Evolutionary conservation across 148 eudicot genomes (phyloP).

Genomic region (Silene uniflora): DNA sequence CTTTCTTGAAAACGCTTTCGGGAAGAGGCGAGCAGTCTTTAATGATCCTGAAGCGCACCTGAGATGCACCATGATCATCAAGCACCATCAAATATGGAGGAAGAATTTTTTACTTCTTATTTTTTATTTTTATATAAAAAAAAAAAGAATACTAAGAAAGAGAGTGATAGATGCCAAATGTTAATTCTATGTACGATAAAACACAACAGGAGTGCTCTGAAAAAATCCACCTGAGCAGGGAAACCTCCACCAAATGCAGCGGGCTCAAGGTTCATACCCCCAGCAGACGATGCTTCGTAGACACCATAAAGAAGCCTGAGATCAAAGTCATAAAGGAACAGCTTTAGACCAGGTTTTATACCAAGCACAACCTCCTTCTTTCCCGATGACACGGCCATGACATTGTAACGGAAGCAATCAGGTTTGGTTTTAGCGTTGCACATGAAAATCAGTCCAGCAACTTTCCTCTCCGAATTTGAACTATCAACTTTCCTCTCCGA

Average conservation of each 20-base stretch:
- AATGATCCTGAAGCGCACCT: constrained; percentile 65
- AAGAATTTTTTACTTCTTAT: neutral
- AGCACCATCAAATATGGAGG: constrained; percentile 1
- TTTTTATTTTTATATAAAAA: too few relatives aligned
- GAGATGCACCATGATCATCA: constrained; percentile 18
- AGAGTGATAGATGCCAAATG: neutral
- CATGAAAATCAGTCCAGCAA: constrained; percentile 75
- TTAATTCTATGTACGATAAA: neutral
- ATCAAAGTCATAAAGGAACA: constrained; percentile 78
- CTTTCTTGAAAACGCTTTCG: constrained; percentile 63
- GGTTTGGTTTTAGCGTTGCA: constrained; percentile 74
- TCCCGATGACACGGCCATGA: constrained; percentile 56
- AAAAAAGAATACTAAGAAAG: neutral
- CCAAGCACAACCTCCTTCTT: constrained; percentile 55
- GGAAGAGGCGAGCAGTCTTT: constrained; percentile 65
- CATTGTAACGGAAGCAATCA: constrained; percentile 60
- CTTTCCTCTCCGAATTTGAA: constrained; percentile 22
- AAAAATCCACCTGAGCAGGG: constrained; percentile 66
- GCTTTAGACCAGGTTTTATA: constrained; percentile 61
- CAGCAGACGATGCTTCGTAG: constrained; percentile 57
- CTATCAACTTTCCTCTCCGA: constrained; percentile 29
- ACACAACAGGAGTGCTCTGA: neutral
- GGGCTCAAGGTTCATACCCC: constrained; percentile 80
- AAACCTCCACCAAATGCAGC: constrained; percentile 75
- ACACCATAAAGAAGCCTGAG: constrained; percentile 64